These are phyloP conservation scores for Lachancea mirantina DNA, from an alignment of 805 yeast species.

Conservation along the genomic window DNA sequence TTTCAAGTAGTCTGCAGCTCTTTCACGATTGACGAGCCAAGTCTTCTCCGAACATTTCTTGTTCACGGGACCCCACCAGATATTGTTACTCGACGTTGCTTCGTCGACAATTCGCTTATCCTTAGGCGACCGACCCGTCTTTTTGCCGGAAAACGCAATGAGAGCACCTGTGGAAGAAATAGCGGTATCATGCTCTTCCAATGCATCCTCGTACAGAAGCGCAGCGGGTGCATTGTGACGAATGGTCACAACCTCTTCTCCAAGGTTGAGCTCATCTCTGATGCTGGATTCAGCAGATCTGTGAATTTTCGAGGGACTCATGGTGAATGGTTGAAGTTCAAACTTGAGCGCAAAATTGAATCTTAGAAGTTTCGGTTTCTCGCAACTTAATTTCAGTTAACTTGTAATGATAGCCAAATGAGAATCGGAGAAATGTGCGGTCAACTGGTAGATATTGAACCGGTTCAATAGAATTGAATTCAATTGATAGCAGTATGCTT, in stretches of 20 bases:
- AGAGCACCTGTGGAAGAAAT: conserved; percentile 90
- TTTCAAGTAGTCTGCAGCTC: conserved; percentile 94
- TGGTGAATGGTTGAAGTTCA: too few species aligned
- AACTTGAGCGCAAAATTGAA: too few species aligned
- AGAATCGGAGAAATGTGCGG: too few species aligned
- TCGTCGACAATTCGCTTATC: conserved; percentile 98
- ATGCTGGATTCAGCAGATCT: conserved; percentile 25
- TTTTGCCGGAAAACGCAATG: conserved; percentile 90
- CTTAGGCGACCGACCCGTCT: conserved; percentile 97
- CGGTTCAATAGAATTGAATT: too few species aligned
- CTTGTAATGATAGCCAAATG: too few species aligned
- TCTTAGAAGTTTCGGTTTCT: too few species aligned
- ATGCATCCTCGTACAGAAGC: conserved; percentile 88
- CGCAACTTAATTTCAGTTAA: too few species aligned
- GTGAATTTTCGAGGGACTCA: conserved; percentile 12
- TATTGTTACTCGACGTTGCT: conserved; percentile 68
- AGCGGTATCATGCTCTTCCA: conserved; percentile 83
- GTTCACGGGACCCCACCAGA: conserved; percentile 99
- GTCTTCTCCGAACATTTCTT: conserved; percentile 89
- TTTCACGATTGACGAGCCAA: conserved; percentile 90
- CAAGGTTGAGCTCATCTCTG: conserved; percentile 39
- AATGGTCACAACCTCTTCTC: conserved; percentile 51
- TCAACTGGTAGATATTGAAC: too few species aligned
- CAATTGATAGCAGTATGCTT: too few species aligned
- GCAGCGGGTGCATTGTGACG: conserved; percentile 94